Conservation (phyloP, 768 basidiomycete species). For the Crassisporium funariophilum region DNA sequence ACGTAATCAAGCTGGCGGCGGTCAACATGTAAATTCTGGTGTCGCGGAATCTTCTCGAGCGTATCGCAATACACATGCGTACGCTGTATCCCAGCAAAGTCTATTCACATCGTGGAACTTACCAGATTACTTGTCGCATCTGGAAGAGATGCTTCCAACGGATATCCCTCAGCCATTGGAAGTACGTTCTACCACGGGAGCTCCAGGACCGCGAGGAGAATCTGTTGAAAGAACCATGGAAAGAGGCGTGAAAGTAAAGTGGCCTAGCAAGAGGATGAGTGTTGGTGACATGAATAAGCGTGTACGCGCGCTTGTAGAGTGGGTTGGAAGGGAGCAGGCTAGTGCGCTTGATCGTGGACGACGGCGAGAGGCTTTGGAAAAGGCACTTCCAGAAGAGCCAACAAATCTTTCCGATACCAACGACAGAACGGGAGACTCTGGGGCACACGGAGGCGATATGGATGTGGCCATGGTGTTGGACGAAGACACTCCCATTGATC, state of each 20-base stretch:
- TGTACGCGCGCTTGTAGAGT: slow-evolving; percentile 86
- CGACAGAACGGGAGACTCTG: slow-evolving; percentile 14
- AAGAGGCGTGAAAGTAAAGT: slow-evolving; percentile 85
- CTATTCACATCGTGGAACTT: slow-evolving; percentile 86
- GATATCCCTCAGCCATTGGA: slow-evolving; percentile 74
- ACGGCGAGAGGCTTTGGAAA: slow-evolving; percentile 67
- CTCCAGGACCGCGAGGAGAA: slow-evolving; percentile 43
- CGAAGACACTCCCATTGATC: slow-evolving; percentile 3
- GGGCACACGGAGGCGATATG: not conserved
- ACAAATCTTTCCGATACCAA: slow-evolving; percentile 7
- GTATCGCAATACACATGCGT: slow-evolving; percentile 79
- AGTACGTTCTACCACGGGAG: slow-evolving; percentile 47
- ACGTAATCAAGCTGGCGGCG: slow-evolving; percentile 49
- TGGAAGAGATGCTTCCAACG: slow-evolving; percentile 81
- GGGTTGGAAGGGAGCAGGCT: slow-evolving; percentile 89
- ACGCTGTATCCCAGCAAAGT: slow-evolving; percentile 76
- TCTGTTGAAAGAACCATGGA: slow-evolving; percentile 66
- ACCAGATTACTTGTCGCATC: slow-evolving; percentile 90
- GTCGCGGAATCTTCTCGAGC: slow-evolving; percentile 56
- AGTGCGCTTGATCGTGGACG: slow-evolving; percentile 70
- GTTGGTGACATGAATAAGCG: slow-evolving; percentile 98
- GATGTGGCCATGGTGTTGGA: slow-evolving; percentile 21
- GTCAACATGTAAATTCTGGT: slow-evolving; percentile 38
- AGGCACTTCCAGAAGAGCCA: slow-evolving; percentile 44
- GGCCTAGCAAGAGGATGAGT: slow-evolving; percentile 93